Base-by-base conservation (phyloP, 805 yeast species). In the Saccharomycopsis amapae region DNA sequence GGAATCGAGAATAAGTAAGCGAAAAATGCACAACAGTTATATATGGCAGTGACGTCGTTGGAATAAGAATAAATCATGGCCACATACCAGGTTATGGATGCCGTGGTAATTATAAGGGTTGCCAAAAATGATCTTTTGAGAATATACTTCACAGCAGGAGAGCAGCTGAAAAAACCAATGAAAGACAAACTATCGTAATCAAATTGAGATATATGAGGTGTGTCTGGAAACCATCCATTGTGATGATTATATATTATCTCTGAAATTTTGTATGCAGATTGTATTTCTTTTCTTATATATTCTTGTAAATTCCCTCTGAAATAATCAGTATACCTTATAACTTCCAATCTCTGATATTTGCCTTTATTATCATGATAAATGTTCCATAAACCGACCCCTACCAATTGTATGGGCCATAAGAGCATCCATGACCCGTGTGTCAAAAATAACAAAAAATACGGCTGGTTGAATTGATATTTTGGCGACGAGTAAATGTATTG, bases 21-120 rank as follows among this genome's bases (percentile, higher is more conserved):
- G 3, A 89, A 81, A 60, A 87, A 87, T 0, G 95, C 94, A 13
- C 90, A 81, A 59, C 93, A 85, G 65, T 87, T 86, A 65, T 86
- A 87, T 50, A 86, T 86, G 2, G 96, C 96, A 2, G 95, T 87
- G 31, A 87, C 82, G 56, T 87, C 95, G 2, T 86, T 72, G 0
- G 94, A 86, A 24, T 88, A 82, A 0, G 95, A 79, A 58, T 84
- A 63, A 25, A 79, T 71, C 78, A 87, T 85, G 9, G 95, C 83
- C 15, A 84, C 73, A 59, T 85, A 87, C 96, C 96, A 86, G 1
- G 95, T 76, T 17, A 75, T 67, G 1, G 94, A 95, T 0, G 95
- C 95, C 1, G 77, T 50, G 17, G 84, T 84, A 50, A 86, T 66
- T 5, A 86, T 73, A 6, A 74, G 25, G 2, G 83, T 71, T 25